phyloP scores from a whole-genome alignment of 176 grass and related monocot species.

The Olyra latifolia region DNA sequence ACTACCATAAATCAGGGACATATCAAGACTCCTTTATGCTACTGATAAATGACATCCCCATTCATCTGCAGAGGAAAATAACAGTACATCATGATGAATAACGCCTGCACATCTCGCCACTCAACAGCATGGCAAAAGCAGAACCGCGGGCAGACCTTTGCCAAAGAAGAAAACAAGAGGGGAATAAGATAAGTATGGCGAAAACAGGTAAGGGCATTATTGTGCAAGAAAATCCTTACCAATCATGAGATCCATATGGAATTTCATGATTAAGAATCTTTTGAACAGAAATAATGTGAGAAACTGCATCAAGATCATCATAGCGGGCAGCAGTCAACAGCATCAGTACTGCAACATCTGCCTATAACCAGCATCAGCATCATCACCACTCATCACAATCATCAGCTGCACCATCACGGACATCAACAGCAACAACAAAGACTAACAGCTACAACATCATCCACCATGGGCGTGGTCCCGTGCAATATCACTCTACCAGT shows the following conservation, averaged over 20 bases:
- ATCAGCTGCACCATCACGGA: slow-evolving; percentile 36
- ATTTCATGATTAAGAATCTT: slow-evolving; percentile 31
- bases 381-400: slow-evolving; percentile 27
- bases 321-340: slow-evolving; percentile 3
- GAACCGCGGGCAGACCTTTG: slow-evolving; percentile 9
- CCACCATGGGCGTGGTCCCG: slow-evolving; percentile 32
- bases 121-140: background rate
- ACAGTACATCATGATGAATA: background rate
- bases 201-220: background rate
- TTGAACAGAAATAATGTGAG: slow-evolving; percentile 6
- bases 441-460: slow-evolving; percentile 57
- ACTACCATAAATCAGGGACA: background rate
- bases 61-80: background rate
- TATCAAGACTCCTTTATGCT: background rate
- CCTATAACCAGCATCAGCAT: slow-evolving; percentile 28
- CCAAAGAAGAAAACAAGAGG: background rate
- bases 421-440: slow-evolving; percentile 50
- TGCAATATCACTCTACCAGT: slow-evolving; percentile 49
- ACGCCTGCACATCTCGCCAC: background rate
- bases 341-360: slow-evolving; percentile 19
- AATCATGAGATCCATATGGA: slow-evolving; percentile 26
- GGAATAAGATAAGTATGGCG: background rate
- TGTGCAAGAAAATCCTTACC: slow-evolving; percentile 18
- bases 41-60: background rate
- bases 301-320: slow-evolving; percentile 17